Conservation (phyloP, 805 yeast species). For the Barnettozyma populi region DNA sequence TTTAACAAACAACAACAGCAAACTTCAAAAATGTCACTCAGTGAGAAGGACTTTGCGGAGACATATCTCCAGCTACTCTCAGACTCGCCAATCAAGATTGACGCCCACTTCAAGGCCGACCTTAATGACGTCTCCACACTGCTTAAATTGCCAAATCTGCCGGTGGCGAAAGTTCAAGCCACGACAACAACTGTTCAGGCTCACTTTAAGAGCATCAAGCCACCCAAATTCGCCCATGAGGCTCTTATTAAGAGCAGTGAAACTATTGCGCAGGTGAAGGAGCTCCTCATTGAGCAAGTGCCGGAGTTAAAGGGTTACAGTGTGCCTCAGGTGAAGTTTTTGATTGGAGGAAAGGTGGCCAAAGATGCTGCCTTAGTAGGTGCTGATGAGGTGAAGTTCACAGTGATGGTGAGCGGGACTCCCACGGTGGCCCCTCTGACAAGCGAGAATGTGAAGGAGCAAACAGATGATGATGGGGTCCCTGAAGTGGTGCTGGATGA, state of each 20-base stretch:
- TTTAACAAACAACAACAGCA: background rate
- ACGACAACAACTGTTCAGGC: conserved; percentile 17
- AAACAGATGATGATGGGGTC: background rate
- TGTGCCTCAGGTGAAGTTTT: conserved; percentile 41
- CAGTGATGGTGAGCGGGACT: conserved; percentile 32
- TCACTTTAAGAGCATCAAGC: conserved; percentile 59
- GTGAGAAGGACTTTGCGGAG: conserved; percentile 19
- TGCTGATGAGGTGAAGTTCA: conserved; percentile 32
- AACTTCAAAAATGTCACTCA: conserved; percentile 10
- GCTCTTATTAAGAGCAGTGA: conserved; percentile 23
- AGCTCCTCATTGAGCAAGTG: conserved; percentile 14
- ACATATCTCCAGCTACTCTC: conserved; percentile 17
- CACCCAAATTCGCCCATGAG: conserved; percentile 55
- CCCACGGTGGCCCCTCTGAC: no score
- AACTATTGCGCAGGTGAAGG: conserved; percentile 31
- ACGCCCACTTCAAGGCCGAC: conserved; percentile 28
- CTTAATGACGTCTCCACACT: conserved; percentile 33
- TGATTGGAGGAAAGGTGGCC: conserved; percentile 58
- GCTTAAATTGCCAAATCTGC: conserved; percentile 40
- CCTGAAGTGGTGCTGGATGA: background rate
- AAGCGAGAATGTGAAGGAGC: no score
- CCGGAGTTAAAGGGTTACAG: conserved; percentile 29
- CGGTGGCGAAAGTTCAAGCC: conserved; percentile 31
- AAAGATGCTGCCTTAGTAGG: conserved; percentile 41
- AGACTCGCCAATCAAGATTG: conserved; percentile 10